Evolutionary conservation across 176 grass and related monocot species (phyloP).

Genomic region (Aegilops tauschii): DNA sequence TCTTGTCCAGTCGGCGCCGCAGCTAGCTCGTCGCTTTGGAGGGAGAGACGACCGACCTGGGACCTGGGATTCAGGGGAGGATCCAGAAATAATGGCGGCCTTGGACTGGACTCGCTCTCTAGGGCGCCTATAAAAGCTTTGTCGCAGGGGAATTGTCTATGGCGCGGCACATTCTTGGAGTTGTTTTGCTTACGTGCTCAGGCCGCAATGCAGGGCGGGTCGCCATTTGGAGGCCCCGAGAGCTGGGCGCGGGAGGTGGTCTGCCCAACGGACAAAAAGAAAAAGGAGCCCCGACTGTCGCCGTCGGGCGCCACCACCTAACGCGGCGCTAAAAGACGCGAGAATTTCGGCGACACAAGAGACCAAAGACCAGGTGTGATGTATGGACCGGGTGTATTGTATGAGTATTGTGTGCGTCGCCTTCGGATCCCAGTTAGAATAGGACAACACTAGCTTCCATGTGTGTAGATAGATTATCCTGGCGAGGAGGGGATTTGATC

Average conservation of each 20-base stretch:
- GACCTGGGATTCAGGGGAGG: conserved; percentile 20
- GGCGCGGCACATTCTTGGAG: neutral
- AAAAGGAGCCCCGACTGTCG: conserved; percentile 7
- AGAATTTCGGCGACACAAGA: conserved; percentile 2
- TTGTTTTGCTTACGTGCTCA: conserved; percentile 8
- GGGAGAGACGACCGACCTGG: neutral
- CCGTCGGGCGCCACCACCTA: conserved; percentile 34
- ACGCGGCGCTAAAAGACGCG: conserved; percentile 27
- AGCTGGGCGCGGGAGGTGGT: neutral
- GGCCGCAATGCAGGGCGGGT: neutral
- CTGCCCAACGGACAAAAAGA: conserved; percentile 13
- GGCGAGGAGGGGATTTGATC: no score
- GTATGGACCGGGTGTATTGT: neutral
- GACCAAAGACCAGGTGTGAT: neutral
- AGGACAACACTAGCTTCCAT: neutral
- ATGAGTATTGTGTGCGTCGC: neutral
- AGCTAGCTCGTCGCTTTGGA: neutral
- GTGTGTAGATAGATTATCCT: neutral
- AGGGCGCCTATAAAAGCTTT: neutral
- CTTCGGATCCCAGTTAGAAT: neutral
- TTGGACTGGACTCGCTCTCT: neutral
- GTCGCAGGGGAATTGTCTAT: neutral
- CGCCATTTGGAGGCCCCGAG: conserved; percentile 38
- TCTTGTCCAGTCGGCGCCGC: neutral
- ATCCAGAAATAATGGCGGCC: conserved; percentile 15